Evolutionary conservation across 106 monocot genomes (phyloP), one percentile per base, ranked within the genome.

Genomic region (Dendrobium catenatum): DNA sequence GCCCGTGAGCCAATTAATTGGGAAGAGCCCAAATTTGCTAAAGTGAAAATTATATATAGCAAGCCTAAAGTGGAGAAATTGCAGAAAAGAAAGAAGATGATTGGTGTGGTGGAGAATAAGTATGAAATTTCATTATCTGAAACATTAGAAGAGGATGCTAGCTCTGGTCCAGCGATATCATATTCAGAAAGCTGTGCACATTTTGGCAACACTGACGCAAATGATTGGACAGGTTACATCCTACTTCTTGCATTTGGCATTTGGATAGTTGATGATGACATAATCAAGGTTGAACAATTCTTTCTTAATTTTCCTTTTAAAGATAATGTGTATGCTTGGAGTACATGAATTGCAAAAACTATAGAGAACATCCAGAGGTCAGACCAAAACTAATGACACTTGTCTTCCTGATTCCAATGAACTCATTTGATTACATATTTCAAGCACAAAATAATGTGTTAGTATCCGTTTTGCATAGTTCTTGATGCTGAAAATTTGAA

Each of bases 141-240:
- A 56, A 73, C 73, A 48, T 51, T 85, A 26, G 91, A 91, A 11
- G 84, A 84, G 43, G 91, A 94, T 86, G 82, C 95, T 19, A 95
- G 95, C 79, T 95, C 92, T 77, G 92, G 90, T 48, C 90, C 95
- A 43, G 91, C 92, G 46, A 85, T 90, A 24, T 95, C 95, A 31
- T 92, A 80, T 84, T 88, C 92, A 75, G 95, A 92, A 75, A 95
- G 95, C 72, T 95, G 90, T 81, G 88, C 88, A 51, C 74, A 92
- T 82, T 90, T 94, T 89, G 82, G 86, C n/a, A 64, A 48, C 10
- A 56, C 18, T 67, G 90, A 93, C 66, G 82, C 77, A 44, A 85
- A 84, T 82, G 93, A 93, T 67, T 80, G 79, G 44, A 85, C 93
- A 88, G 93, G 16, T 58, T 17, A 58, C 58, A 58, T 58, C 18